A percentile compares a stretch with the other conserved stretches of the same genome.
These are phyloP conservation scores for Adenanthera pavonina DNA, from an alignment of 306 rosid genomes.

Conservation along the genomic window DNA sequence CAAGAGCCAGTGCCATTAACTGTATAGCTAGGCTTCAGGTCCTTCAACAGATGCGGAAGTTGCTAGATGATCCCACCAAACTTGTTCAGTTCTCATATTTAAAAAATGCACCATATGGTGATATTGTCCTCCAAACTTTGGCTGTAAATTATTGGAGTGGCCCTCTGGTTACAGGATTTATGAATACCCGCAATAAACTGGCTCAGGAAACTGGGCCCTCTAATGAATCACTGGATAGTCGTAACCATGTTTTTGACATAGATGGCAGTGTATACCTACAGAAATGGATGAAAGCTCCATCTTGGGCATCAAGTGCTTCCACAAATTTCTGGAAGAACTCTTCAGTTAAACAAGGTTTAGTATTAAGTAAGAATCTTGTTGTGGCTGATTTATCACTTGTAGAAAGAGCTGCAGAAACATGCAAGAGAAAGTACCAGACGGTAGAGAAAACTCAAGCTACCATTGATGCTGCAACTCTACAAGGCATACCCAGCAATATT, in stretches of 20 bases:
- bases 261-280: conserved; percentile 94
- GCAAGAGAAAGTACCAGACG: conserved; percentile 61
- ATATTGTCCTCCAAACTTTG: conserved; percentile 78
- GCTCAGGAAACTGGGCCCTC: conserved; percentile 48
- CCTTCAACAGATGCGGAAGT: conserved; percentile 78
- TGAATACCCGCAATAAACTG: conserved; percentile 46
- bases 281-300: conserved; percentile 88
- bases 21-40: conserved; percentile 86
- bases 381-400: conserved; percentile 76
- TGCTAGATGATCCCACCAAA: conserved; percentile 85
- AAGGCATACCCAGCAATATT: conserved; percentile 96
- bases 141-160: conserved; percentile 96
- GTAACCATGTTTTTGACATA: conserved; percentile 72
- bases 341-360: conserved; percentile 66
- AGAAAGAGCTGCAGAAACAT: conserved; percentile 74
- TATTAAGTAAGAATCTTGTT: conserved; percentile 82
- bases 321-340: conserved; percentile 80
- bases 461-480: conserved; percentile 88
- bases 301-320: conserved; percentile 77
- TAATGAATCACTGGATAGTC: conserved; percentile 54
- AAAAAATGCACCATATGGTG: conserved; percentile 74
- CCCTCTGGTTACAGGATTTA: conserved; percentile 61
- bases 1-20: conserved; percentile 67
- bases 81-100: conserved; percentile 87
- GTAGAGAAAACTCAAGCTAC: conserved; percentile 95